Percentiles rank a stretch among this genome's conserved stretches.
phyloP scores from a whole-genome alignment of 805 yeast genomes.

The Candida nemodendra region DNA sequence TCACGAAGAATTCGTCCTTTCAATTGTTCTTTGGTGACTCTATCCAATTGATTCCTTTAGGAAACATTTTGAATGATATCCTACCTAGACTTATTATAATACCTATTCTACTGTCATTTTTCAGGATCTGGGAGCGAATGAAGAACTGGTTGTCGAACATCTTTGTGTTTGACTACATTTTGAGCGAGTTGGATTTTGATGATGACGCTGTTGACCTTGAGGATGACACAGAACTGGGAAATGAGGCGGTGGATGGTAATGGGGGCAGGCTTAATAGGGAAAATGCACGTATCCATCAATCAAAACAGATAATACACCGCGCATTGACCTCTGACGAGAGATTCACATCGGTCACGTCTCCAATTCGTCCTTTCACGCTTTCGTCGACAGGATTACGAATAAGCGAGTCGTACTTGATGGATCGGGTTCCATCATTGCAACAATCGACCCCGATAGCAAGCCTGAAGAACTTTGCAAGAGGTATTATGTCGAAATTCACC shows the following conservation, averaged over 20 bases:
- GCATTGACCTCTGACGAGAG: constrained; percentile 16
- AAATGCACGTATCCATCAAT: constrained; percentile 25
- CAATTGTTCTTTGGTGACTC: constrained; percentile 75
- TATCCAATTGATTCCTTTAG: constrained; percentile 71
- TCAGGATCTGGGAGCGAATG: constrained; percentile 65
- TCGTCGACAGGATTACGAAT: constrained; percentile 7
- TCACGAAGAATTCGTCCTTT: constrained; percentile 44
- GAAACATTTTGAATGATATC: constrained; percentile 67
- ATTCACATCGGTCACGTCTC: constrained; percentile 4
- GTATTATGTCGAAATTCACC: constrained; percentile 4
- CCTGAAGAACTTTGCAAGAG: neutral
- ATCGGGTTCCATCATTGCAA: neutral
- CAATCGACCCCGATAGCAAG: constrained; percentile 1
- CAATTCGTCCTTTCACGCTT: constrained; percentile 22
- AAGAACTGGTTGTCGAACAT: constrained; percentile 34
- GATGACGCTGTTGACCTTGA: constrained; percentile 10
- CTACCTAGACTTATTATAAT: constrained; percentile 72
- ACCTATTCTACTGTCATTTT: constrained; percentile 64
- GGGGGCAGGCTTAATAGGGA: constrained; percentile 18
- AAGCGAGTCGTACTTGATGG: neutral
- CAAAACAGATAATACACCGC: constrained; percentile 28
- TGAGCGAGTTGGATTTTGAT: constrained; percentile 32
- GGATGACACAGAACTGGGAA: constrained; percentile 14
- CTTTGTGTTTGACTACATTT: constrained; percentile 32
- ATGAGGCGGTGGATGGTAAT: constrained; percentile 5